Conservation (phyloP, 1,139 yeast genomes). For the Diutina rugosa region DNA sequence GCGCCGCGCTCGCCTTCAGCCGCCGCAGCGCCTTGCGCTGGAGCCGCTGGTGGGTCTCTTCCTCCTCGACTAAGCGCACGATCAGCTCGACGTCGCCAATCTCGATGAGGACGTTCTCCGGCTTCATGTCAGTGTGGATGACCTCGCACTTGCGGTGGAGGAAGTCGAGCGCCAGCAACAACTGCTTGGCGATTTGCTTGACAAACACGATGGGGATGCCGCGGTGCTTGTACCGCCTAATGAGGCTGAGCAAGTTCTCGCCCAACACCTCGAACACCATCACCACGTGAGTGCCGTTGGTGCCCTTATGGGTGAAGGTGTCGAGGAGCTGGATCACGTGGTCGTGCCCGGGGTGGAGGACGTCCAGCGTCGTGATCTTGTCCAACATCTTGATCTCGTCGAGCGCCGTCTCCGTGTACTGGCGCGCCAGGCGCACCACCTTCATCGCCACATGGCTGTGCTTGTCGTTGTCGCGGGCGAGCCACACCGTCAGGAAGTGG, state of each 20-base stretch:
- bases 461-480: conserved; percentile 26
- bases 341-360: conserved; percentile 23
- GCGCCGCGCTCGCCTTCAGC: neutral
- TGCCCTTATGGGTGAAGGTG: conserved; percentile 27
- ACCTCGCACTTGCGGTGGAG: conserved; percentile 29
- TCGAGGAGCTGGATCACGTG: conserved; percentile 29
- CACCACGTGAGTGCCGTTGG: conserved; percentile 30
- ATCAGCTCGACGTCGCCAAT: conserved; percentile 25
- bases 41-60: conserved; percentile 8
- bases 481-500: conserved; percentile 38
- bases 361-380: conserved; percentile 16
- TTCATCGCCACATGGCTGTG: conserved; percentile 30
- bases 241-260: conserved; percentile 25
- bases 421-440: conserved; percentile 25
- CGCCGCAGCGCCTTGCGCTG: neutral
- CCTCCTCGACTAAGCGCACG: conserved; percentile 20
- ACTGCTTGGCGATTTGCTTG: conserved; percentile 25
- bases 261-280: conserved; percentile 34
- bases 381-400: conserved; percentile 28
- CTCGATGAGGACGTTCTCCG: conserved; percentile 29
- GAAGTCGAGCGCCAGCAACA: conserved; percentile 24
- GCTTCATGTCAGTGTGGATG: conserved; percentile 32
- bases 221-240: conserved; percentile 24
- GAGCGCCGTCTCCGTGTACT: conserved; percentile 28
- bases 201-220: conserved; percentile 26